phyloP scores from a whole-genome alignment of 345 rosid genomes.

The Luvunga scandens region DNA sequence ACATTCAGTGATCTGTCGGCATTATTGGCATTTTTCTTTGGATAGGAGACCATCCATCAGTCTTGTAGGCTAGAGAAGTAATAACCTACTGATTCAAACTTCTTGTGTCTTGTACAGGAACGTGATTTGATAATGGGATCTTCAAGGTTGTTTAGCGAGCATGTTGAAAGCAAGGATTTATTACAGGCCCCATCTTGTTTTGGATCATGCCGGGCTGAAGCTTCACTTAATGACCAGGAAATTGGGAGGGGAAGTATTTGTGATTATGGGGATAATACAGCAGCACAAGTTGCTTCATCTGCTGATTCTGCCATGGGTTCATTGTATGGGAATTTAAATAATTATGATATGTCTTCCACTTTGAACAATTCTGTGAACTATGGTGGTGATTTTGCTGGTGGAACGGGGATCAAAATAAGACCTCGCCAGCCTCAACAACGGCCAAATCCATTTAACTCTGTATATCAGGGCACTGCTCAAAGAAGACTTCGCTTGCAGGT shows the following conservation, averaged over 20 bases:
- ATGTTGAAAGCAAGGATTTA: constrained; percentile 28
- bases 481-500: constrained; percentile 59
- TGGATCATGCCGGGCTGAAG: constrained; percentile 27
- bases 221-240: constrained; percentile 21
- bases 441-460: constrained; percentile 22
- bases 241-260: constrained; percentile 18
- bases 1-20: not conserved
- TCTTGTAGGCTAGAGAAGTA: not conserved
- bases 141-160: constrained; percentile 24
- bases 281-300: constrained; percentile 34
- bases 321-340: constrained; percentile 28
- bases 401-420: constrained; percentile 53
- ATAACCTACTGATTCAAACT: not conserved
- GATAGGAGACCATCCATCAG: not conserved
- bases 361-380: constrained; percentile 30
- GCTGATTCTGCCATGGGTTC: constrained; percentile 35
- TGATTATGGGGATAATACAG: constrained; percentile 16
- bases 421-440: constrained; percentile 36
- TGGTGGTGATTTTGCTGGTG: constrained; percentile 22
- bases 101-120: constrained; percentile 18
- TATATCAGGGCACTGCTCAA: constrained; percentile 56
- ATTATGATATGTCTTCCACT: constrained; percentile 31
- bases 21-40: not conserved
- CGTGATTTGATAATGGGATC: constrained; percentile 23
- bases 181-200: constrained; percentile 37